These are phyloP conservation scores for Beauveria sp. DNA, from an alignment of 2,329 filamentous ascomycete genomes.

Conservation along the genomic window DNA sequence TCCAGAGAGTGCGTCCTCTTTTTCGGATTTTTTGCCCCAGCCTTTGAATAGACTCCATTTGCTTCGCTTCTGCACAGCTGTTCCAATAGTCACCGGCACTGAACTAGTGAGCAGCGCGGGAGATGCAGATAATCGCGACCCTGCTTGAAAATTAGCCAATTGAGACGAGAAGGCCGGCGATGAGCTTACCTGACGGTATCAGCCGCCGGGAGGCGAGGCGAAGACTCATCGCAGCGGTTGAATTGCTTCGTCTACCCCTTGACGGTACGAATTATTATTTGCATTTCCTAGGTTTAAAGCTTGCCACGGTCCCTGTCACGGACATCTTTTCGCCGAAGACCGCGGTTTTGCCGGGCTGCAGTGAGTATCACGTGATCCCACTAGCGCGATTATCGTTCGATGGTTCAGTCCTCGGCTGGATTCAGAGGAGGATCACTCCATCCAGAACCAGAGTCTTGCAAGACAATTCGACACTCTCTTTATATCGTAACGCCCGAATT, in stretches of 20 bases:
- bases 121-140: slow-evolving; percentile 1
- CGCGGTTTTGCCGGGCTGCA: slow-evolving; percentile 13
- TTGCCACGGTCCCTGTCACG: neutral
- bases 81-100: neutral
- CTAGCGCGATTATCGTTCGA: slow-evolving; percentile 30
- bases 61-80: slow-evolving; percentile 27
- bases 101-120: neutral
- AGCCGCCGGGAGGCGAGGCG: slow-evolving; percentile 56
- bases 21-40: slow-evolving; percentile 24
- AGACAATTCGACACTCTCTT: slow-evolving; percentile 16
- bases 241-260: slow-evolving; percentile 15
- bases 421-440: slow-evolving; percentile 9
- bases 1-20: slow-evolving; percentile 21
- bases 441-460: slow-evolving; percentile 17
- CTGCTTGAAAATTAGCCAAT: neutral
- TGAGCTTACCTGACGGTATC: slow-evolving; percentile 48
- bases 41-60: slow-evolving; percentile 35
- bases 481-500: slow-evolving; percentile 18
- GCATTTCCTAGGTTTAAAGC: neutral
- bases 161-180: neutral
- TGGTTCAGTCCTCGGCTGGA: slow-evolving; percentile 8
- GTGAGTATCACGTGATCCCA: slow-evolving; percentile 14
- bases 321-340: slow-evolving; percentile 16
- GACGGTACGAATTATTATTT: slow-evolving; percentile 22
- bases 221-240: slow-evolving; percentile 51